Evolutionary conservation across 1,284 basidiomycete genomes (phyloP).

Genomic region (Marasmius oreades): DNA sequence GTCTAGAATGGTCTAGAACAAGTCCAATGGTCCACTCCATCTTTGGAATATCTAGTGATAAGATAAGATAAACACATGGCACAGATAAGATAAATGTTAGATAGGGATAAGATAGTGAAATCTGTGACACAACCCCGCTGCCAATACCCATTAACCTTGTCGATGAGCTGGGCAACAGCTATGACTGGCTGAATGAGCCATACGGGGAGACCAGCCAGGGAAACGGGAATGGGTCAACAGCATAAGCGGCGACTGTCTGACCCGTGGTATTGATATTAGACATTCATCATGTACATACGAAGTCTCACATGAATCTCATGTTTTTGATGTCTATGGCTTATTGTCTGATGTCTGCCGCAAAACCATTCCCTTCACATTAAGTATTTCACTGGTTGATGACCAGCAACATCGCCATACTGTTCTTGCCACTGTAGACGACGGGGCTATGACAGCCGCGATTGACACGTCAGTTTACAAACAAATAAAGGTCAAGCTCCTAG

Average conservation of each 20-base stretch:
- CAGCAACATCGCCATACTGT: conserved; percentile 2
- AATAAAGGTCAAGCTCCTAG: conserved; percentile 13
- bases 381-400: neutral
- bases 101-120: too few species aligned
- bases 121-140: too few species aligned
- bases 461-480: conserved; percentile 16
- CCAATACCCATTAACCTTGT: too few species aligned
- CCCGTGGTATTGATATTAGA: neutral
- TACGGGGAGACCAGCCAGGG: too few species aligned
- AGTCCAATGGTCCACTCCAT: too few species aligned
- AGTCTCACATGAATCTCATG: neutral
- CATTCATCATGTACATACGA: neutral
- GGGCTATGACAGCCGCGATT: conserved; percentile 27
- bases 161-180: too few species aligned
- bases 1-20: too few species aligned
- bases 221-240: conserved; percentile 8
- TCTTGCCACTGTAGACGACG: conserved; percentile 26
- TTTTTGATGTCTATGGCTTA: conserved; percentile 5
- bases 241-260: neutral
- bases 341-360: neutral
- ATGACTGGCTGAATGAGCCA: too few species aligned
- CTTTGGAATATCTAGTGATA: too few species aligned
- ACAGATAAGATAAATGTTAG: too few species aligned
- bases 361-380: neutral
- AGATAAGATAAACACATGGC: too few species aligned